A percentile compares a stretch with the other conserved stretches of the same genome.
Conservation (phyloP, 345 rosid genomes). For the Combretum micranthum region DNA sequence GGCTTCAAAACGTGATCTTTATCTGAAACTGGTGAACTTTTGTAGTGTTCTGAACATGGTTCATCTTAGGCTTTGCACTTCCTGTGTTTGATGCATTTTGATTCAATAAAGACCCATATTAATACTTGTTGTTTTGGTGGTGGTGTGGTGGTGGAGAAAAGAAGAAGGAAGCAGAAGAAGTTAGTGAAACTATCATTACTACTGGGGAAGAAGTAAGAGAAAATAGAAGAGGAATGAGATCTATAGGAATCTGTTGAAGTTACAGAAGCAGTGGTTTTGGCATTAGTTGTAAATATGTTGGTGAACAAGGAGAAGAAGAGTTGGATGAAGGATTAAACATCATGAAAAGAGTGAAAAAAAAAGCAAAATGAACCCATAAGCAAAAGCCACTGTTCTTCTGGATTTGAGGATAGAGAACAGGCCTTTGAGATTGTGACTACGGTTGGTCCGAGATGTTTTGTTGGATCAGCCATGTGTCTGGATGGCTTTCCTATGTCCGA, state of each 20-base stretch:
- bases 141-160: too few relatives aligned
- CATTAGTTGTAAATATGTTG: conserved; percentile 26
- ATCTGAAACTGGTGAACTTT: neutral
- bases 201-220: conserved; percentile 30
- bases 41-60: neutral
- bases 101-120: conserved; percentile 10
- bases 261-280: conserved; percentile 7
- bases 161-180: conserved; percentile 11
- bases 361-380: conserved; percentile 51
- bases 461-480: conserved; percentile 40
- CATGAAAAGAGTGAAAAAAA: conserved; percentile 53
- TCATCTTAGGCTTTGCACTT: conserved; percentile 3
- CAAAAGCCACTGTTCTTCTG: conserved; percentile 42
- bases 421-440: conserved; percentile 32
- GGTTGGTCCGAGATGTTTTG: conserved; percentile 40
- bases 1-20: conserved; percentile 1
- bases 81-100: conserved; percentile 18
- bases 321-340: conserved; percentile 53
- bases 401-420: conserved; percentile 35
- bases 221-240: conserved; percentile 48
- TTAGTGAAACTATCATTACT: too few relatives aligned
- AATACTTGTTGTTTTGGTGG: conserved; percentile 4
- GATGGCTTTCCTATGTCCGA: neutral
- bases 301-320: conserved; percentile 41
- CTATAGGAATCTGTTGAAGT: conserved; percentile 23